Evolutionary conservation across 495 filamentous ascomycete species (phyloP).

Genomic region (Aspergillus baeticus): DNA sequence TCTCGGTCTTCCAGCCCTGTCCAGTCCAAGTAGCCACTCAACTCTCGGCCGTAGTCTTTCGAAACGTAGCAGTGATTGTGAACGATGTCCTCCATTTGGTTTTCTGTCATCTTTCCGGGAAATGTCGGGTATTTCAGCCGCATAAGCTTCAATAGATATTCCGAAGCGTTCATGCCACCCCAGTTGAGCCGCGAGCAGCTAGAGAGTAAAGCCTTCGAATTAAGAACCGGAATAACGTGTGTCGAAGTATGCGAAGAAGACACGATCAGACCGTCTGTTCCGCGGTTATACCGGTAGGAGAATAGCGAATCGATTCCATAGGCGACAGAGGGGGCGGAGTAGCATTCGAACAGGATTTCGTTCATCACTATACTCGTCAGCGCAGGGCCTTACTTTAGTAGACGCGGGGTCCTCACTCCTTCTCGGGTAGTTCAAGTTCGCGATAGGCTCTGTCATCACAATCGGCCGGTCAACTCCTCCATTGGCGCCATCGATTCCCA

Average conservation of each 20-base stretch:
- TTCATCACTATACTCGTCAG: constrained; percentile 72
- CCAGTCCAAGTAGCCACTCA: constrained; percentile 76
- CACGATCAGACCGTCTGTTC: constrained; percentile 83
- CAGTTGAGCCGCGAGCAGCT: constrained; percentile 90
- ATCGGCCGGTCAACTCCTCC: constrained; percentile 80
- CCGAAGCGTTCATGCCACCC: constrained; percentile 85
- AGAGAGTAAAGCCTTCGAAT: constrained; percentile 76
- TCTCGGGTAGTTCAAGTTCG: constrained; percentile 80
- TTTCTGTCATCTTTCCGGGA: constrained; percentile 76
- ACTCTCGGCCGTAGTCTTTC: constrained; percentile 73
- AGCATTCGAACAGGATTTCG: constrained; percentile 95
- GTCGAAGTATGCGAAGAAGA: constrained; percentile 91
- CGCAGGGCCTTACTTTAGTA: neutral
- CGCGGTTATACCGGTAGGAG: constrained; percentile 88
- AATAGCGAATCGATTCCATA: constrained; percentile 96
- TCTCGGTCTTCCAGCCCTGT: constrained; percentile 86
- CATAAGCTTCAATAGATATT: constrained; percentile 87
- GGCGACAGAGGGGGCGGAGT: constrained; percentile 79
- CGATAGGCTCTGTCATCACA: constrained; percentile 94
- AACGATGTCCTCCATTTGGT: constrained; percentile 83
- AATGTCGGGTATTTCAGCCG: constrained; percentile 92
- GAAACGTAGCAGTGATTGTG: constrained; percentile 90
- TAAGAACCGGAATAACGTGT: constrained; percentile 90
- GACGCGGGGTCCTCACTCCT: constrained; percentile 61
- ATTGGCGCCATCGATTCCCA: constrained; percentile 74